Base-by-base conservation (phyloP, 345 rosid species). In the Salix purpurea region DNA sequence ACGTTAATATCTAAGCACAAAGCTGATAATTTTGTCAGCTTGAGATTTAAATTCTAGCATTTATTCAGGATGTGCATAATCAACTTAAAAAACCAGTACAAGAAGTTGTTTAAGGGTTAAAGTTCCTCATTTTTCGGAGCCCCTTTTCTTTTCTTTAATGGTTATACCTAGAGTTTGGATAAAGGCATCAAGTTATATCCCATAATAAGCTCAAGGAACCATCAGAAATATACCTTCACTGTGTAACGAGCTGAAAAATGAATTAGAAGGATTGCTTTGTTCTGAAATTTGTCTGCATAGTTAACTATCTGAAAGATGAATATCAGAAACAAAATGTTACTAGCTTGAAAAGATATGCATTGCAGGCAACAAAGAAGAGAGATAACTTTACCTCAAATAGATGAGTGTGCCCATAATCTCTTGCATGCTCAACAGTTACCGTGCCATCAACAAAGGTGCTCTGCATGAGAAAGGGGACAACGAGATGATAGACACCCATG, bases 191-290 rank as follows among this genome's bases (percentile, higher is more conserved):
- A 13, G 50, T 14, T 0, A 44, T 65, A n/a, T 39, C 21, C 46
- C 7, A 52, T 42, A 26, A 69, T 2, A 13, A 52, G 28, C 13
- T 26, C 56, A 39, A 40, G 62, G 39, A 70, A 65, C 30, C 40
- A 34, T 73, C 74, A 81, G 73, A 79, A 75, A 73, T 80, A 69
- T 82, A 96, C 99, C 91, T 91, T 87, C 73, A 79, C 76, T 70
- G 84, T 83, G 68, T 96, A 90, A 54, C 98, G 91, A 81, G 97
- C 98, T 56, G 97, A 96, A 79, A 96, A 93, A 86, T 96, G 98
- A 76, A 93, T 91, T 73, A 96, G 84, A 85, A 96, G 88, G 79
- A 96, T 91, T 65, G 98, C 90, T 86, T 85, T 90, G 82, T 96
- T 93, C 79, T 88, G 73, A 69, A 96, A 91, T 84, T 81, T 89